phyloP scores from a whole-genome alignment of 1,284 basidiomycete species.

The Pseudomicrostroma phylloplanum region DNA sequence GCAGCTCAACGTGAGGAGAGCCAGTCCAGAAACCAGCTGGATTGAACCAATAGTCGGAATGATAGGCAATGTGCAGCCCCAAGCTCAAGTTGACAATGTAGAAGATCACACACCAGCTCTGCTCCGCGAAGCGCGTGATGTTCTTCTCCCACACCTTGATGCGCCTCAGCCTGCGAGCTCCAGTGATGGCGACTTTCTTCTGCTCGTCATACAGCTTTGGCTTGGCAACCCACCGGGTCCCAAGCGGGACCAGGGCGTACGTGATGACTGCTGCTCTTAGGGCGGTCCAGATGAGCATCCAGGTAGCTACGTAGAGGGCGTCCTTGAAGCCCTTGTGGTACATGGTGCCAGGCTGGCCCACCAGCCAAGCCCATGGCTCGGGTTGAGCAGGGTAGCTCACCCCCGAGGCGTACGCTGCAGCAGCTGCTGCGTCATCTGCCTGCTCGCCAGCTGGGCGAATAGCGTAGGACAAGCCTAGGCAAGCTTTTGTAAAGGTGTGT shows the following conservation, averaged over 20 bases:
- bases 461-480: conserved; percentile 33
- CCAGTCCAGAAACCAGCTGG: conserved; percentile 13
- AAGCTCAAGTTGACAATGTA: conserved; percentile 68
- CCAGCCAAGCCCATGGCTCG: conserved; percentile 26
- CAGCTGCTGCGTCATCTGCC: conserved; percentile 13
- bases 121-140: conserved; percentile 82
- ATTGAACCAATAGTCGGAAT: conserved; percentile 70
- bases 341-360: conserved; percentile 19
- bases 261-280: conserved; percentile 34
- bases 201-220: background rate
- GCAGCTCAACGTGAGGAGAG: conserved; percentile 52
- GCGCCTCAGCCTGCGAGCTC: conserved; percentile 4
- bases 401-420: conserved; percentile 16
- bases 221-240: conserved; percentile 10
- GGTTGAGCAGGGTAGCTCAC: conserved; percentile 8
- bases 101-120: conserved; percentile 82
- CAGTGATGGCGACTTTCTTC: conserved; percentile 3
- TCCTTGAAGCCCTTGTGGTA: conserved; percentile 27
- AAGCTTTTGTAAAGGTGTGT: conserved; percentile 36
- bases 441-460: conserved; percentile 1
- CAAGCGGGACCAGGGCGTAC: conserved; percentile 34
- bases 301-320: conserved; percentile 32
- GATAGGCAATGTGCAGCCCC: conserved; percentile 76
- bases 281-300: conserved; percentile 36
- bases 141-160: conserved; percentile 58